phyloP scores from a whole-genome alignment of 495 filamentous ascomycete genomes.

The Penicillium canariense region DNA sequence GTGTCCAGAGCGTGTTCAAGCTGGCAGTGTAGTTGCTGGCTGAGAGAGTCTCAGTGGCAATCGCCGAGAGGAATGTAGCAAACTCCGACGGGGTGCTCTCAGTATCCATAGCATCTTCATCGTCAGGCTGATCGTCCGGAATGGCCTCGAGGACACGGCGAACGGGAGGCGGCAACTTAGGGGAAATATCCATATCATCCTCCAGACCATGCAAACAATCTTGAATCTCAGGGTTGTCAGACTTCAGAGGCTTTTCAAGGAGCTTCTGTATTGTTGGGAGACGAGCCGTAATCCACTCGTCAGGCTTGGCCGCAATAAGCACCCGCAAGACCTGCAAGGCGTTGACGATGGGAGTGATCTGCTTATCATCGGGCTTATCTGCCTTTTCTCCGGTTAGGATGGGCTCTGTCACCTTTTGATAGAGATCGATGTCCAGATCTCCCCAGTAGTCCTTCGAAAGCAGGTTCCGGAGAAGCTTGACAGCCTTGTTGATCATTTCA shows the following conservation, averaged over 20 bases:
- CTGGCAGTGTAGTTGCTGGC: conserved; percentile 77
- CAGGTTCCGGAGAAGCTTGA: conserved; percentile 79
- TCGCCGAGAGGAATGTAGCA: conserved; percentile 71
- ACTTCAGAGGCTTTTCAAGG: conserved; percentile 83
- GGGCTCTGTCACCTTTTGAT: conserved; percentile 83
- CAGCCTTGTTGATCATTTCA: conserved; percentile 81
- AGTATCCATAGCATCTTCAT: conserved; percentile 84
- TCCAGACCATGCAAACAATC: conserved; percentile 78
- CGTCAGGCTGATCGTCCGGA: conserved; percentile 81
- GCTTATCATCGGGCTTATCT: conserved; percentile 62
- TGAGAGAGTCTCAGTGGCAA: conserved; percentile 78
- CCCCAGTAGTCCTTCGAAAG: conserved; percentile 88
- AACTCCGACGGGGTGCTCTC: conserved; percentile 73
- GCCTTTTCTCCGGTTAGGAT: conserved; percentile 72
- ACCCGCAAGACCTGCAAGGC: conserved; percentile 86
- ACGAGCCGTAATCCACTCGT: conserved; percentile 85
- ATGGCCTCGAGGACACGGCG: conserved; percentile 85
- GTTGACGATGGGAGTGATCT: conserved; percentile 82
- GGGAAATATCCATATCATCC: conserved; percentile 59
- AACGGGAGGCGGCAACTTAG: conserved; percentile 59
- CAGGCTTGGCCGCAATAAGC: conserved; percentile 76
- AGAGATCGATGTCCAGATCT: conserved; percentile 86
- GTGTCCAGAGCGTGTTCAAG: conserved; percentile 86
- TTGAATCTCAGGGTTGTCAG: conserved; percentile 84
- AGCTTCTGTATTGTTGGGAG: conserved; percentile 78